A percentile compares a stretch with the other conserved stretches of the same genome.
These are phyloP conservation scores for Sisymbrium irio DNA, from an alignment of 345 rosid genomes.

Conservation along the genomic window DNA sequence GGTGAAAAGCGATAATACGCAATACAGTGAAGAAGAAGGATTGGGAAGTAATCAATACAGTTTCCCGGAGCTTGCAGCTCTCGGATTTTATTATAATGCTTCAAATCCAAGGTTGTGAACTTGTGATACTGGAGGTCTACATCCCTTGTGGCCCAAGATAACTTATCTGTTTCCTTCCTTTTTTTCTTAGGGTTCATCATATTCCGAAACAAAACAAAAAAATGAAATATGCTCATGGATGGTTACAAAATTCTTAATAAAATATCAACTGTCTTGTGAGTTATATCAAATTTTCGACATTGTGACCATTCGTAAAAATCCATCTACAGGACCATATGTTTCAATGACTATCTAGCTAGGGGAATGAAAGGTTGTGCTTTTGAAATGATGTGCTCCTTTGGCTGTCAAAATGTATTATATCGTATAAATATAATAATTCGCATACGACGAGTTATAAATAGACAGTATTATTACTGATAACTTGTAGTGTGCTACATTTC, in stretches of 20 bases:
- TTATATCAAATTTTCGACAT: not conserved
- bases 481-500: not conserved
- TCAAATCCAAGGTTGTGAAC: constrained; percentile 18
- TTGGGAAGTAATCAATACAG: constrained; percentile 22
- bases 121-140: not conserved
- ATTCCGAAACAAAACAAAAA: no score
- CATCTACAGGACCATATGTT: not conserved
- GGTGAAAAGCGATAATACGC: not conserved
- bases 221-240: not conserved
- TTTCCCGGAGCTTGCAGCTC: constrained; percentile 32
- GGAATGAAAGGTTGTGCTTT: not conserved
- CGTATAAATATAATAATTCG: not conserved
- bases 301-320: not conserved
- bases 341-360: not conserved
- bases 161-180: not conserved
- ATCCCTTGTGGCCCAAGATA: constrained; percentile 11
- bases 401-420: not conserved
- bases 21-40: constrained; percentile 10
- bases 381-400: not conserved
- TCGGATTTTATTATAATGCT: constrained; percentile 29
- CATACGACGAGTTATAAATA: not conserved
- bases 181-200: not conserved
- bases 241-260: not conserved
- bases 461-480: not conserved
- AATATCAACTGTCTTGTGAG: not conserved